Conservation (phyloP, 345 rosid genomes). For the Aegle marmelos region DNA sequence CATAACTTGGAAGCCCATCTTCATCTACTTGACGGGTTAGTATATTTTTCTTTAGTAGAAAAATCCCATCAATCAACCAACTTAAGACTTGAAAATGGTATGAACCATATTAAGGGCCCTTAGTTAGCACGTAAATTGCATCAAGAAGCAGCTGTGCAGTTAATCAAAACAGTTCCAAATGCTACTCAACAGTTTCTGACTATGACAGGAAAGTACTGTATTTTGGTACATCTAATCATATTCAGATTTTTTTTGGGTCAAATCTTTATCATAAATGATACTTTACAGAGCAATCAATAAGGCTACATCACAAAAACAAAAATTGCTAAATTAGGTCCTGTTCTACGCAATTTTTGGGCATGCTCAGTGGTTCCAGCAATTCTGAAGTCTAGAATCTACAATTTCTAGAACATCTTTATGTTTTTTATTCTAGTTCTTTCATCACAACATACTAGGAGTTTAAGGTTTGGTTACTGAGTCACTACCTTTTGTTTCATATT, state of each 20-base stretch:
- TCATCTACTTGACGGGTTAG: slow-evolving; percentile 24
- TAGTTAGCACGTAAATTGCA: not conserved
- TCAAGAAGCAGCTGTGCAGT: not conserved
- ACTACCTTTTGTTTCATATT: not conserved
- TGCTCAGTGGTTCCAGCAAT: not conserved
- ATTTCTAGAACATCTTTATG: not conserved
- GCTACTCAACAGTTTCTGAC: not conserved
- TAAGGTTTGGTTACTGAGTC: not conserved
- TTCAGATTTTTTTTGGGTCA: not conserved
- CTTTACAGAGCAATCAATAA: not conserved
- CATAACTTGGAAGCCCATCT: slow-evolving; percentile 29
- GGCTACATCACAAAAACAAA: not conserved
- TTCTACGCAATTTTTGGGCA: not conserved
- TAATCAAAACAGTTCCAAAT: not conserved
- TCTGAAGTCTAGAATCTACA: not conserved
- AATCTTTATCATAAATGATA: not conserved
- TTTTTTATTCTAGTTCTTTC: not conserved
- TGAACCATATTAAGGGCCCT: not conserved
- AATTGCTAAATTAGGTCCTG: not conserved
- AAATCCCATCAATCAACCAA: not conserved
- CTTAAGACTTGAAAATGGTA: not conserved
- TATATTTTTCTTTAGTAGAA: not conserved
- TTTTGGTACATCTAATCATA: not conserved
- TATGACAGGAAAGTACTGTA: not conserved
- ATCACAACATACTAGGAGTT: not conserved